Evolutionary conservation across 1,284 basidiomycete species (phyloP).

Genomic region (Trametes polyzona): DNA sequence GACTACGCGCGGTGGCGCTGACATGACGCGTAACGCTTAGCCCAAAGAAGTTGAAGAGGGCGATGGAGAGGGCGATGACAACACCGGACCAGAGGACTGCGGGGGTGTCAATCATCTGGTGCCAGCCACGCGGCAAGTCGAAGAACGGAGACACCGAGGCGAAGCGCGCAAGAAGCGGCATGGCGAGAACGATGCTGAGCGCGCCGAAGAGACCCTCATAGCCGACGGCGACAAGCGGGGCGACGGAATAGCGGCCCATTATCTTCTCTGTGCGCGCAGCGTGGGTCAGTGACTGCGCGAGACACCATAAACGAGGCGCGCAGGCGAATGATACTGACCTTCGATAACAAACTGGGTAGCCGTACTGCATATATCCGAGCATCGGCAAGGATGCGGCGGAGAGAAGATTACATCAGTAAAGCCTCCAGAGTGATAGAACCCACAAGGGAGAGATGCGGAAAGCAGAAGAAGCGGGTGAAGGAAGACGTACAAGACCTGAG

Average conservation of each 20-base stretch:
- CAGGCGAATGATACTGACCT: slow-evolving; percentile 52
- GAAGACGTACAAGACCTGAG: slow-evolving; percentile 89
- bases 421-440: not conserved
- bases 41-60: slow-evolving; percentile 97
- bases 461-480: slow-evolving; percentile 18
- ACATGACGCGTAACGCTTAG: slow-evolving; percentile 90
- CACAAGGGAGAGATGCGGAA: not conserved
- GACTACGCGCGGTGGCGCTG: slow-evolving; percentile 85
- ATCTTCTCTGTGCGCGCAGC: slow-evolving; percentile 69
- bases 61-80: slow-evolving; percentile 70
- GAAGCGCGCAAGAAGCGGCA: slow-evolving; percentile 62
- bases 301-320: not conserved
- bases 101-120: slow-evolving; percentile 84
- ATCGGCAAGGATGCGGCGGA: slow-evolving; percentile 10
- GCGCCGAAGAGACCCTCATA: slow-evolving; percentile 94
- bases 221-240: slow-evolving; percentile 93
- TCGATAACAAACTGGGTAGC: slow-evolving; percentile 95
- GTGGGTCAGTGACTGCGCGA: slow-evolving; percentile 3
- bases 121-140: slow-evolving; percentile 89
- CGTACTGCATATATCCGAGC: slow-evolving; percentile 53
- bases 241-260: slow-evolving; percentile 84
- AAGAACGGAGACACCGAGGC: slow-evolving; percentile 75
- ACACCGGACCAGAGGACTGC: slow-evolving; percentile 79
- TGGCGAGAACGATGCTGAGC: slow-evolving; percentile 72
- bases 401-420: slow-evolving; percentile 23